Evolutionary conservation across 2,329 filamentous ascomycete genomes (phyloP).

Genomic region (Calonectria pseudoturangicola): DNA sequence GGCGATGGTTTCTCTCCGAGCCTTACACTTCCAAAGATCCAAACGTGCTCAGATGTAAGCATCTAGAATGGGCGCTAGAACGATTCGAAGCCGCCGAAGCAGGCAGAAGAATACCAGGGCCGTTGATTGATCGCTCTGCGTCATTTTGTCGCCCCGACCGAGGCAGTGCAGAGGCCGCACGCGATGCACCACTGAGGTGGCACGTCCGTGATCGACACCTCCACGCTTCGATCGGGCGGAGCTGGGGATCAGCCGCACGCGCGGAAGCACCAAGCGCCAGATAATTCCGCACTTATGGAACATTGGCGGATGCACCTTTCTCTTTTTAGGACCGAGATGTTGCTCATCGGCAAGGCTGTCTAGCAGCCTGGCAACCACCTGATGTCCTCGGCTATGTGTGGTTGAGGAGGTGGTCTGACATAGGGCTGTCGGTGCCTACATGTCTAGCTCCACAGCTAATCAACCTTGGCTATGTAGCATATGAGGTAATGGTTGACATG

Average conservation of each 20-base stretch:
- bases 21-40: neutral
- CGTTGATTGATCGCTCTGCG: neutral
- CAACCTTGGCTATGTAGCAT: neutral
- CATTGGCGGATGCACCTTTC: neutral
- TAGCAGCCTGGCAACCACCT: neutral
- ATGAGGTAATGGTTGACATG: neutral
- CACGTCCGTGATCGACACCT: neutral
- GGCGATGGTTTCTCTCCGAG: slow-evolving; percentile 3
- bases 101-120: slow-evolving; percentile 3
- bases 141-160: slow-evolving; percentile 1
- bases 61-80: slow-evolving; percentile 8
- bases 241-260: slow-evolving; percentile 8
- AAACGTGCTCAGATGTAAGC: neutral
- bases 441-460: slow-evolving; percentile 9
- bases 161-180: slow-evolving; percentile 11
- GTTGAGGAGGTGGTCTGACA: neutral
- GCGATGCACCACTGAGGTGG: neutral
- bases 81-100: slow-evolving; percentile 1
- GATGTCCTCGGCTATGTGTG: neutral
- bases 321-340: slow-evolving; percentile 18
- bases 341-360: slow-evolving; percentile 15
- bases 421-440: slow-evolving; percentile 1
- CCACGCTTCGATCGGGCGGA: slow-evolving; percentile 15
- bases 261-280: neutral
- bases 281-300: slow-evolving; percentile 6